These are phyloP conservation scores for Syzygium aromaticum DNA, from an alignment of 345 rosid genomes.

Conservation along the genomic window DNA sequence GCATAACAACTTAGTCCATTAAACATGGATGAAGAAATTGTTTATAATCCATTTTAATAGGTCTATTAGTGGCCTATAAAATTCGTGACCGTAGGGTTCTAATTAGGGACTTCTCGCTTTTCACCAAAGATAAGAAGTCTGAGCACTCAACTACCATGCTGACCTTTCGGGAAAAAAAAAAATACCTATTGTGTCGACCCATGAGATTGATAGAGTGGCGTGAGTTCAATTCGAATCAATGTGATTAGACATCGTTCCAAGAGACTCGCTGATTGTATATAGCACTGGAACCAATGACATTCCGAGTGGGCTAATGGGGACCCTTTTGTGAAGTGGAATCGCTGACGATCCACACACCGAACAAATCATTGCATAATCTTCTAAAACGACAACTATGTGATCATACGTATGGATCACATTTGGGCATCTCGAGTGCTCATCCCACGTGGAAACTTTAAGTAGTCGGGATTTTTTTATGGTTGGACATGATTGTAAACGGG, in stretches of 20 bases:
- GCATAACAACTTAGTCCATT: too few species aligned
- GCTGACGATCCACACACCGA: background rate
- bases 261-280: background rate
- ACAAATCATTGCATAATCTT: background rate
- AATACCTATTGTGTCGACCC: background rate
- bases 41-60: too few species aligned
- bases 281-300: background rate
- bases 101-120: background rate
- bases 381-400: background rate
- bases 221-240: background rate
- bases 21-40: too few species aligned
- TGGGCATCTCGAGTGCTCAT: background rate
- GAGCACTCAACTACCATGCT: background rate
- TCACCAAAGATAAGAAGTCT: background rate
- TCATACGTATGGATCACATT: background rate
- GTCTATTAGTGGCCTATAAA: background rate
- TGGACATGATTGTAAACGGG: background rate
- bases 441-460: background rate
- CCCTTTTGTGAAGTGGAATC: background rate
- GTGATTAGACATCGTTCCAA: background rate
- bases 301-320: background rate
- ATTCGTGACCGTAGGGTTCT: fast-evolving
- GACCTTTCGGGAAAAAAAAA: background rate
- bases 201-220: background rate
- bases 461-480: background rate